Evolutionary conservation across 2,329 filamentous ascomycete genomes (phyloP).

Genomic region (Diplodia intermedia): DNA sequence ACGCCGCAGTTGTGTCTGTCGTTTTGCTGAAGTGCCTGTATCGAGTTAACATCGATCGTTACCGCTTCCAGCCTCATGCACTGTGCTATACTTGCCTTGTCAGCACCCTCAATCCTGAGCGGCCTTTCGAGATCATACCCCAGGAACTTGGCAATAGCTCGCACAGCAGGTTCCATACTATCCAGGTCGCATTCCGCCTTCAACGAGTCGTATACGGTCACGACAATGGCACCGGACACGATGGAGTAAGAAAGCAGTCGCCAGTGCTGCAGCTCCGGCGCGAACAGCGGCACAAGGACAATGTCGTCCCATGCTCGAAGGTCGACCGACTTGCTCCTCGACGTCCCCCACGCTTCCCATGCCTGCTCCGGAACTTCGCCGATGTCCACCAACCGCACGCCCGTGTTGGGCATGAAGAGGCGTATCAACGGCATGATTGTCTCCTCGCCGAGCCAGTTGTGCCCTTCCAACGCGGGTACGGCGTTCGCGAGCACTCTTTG

Average conservation of each 20-base stretch:
- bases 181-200: not conserved
- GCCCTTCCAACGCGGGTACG: not conserved
- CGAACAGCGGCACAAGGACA: not conserved
- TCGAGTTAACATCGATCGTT: not conserved
- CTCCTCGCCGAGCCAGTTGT: not conserved
- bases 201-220: not conserved
- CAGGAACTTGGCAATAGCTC: not conserved
- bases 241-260: not conserved
- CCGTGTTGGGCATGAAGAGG: not conserved
- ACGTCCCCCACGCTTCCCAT: not conserved
- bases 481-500: not conserved
- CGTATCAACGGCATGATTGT: not conserved
- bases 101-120: not conserved
- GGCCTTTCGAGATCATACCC: not conserved
- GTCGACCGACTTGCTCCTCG: not conserved
- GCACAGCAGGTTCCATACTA: not conserved
- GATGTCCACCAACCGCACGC: not conserved
- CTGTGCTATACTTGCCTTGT: not conserved
- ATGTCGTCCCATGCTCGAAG: not conserved
- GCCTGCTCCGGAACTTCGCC: not conserved
- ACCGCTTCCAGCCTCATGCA: too few relatives aligned
- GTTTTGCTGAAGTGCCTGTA: not conserved
- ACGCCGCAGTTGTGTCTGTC: not conserved
- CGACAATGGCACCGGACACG: not conserved
- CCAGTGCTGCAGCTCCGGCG: not conserved